phyloP scores from a whole-genome alignment of 148 eudicot species.

The Rhododendron griersonianum region DNA sequence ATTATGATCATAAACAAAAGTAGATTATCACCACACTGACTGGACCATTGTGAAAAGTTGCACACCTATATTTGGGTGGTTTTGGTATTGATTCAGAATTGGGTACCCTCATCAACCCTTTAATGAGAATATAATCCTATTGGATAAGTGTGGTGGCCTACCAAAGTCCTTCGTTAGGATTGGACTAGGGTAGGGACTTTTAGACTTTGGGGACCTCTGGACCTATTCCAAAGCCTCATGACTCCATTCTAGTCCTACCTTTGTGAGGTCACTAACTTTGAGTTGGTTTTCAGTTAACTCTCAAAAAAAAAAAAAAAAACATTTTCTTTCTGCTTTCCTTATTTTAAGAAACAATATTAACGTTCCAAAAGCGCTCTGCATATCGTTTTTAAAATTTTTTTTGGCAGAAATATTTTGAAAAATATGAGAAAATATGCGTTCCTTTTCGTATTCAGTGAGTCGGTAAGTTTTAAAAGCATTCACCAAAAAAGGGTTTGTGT shows the following conservation, averaged over 20 bases:
- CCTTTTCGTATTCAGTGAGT: too few species aligned
- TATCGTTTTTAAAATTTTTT: too few species aligned
- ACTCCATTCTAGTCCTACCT: background rate
- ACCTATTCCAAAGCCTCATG: background rate
- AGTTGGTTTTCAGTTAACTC: background rate
- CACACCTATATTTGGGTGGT: background rate
- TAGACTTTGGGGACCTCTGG: background rate
- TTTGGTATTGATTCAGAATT: too few species aligned
- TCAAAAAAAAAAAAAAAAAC: too few species aligned
- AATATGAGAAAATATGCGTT: too few species aligned
- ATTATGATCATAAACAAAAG: background rate
- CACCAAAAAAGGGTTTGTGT: too few species aligned
- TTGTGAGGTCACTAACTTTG: background rate
- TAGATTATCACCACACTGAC: background rate
- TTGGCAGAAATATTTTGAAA: too few species aligned
- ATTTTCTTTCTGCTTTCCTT: too few species aligned
- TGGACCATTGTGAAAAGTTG: background rate
- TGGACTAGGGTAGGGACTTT: background rate
- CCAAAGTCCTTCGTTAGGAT: background rate
- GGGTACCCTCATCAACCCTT: background rate
- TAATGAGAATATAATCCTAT: background rate
- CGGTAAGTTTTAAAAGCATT: too few species aligned
- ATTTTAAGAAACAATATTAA: too few species aligned
- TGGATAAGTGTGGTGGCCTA: slow-evolving; percentile 5
- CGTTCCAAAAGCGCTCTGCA: too few species aligned